Base-by-base conservation (phyloP, 306 rosid genomes). In the Rosa rugosa region DNA sequence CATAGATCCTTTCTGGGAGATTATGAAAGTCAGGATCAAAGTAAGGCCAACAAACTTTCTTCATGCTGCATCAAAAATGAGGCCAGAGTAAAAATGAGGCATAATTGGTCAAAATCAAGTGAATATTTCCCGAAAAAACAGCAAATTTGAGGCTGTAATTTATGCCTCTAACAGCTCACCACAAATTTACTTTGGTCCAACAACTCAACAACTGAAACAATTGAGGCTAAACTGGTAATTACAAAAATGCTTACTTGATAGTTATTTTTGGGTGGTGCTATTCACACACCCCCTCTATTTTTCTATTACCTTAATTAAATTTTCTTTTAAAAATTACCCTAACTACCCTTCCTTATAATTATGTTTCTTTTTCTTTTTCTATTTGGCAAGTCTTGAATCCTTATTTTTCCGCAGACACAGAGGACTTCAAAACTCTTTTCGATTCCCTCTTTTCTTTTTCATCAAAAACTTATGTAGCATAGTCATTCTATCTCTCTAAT, bases 11-110 rank as follows among this genome's bases (percentile, higher is more conserved):
- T 76, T 92, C 93, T 11, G 77, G 83, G 56, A 84, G 91, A 41
- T 65, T 82, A 66, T 92, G 93, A 69, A 87, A 91, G 25, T 91
- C 92, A 57, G 97, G 97, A 88, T 91, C 97, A 56, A 89, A 91
- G 81, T 91, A 91, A 49, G 97, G 97, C 88, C 80, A 87, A 77
- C 88, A 90, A 69, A 90, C 87, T 73, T 81, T 80, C 73, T 84
- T 81, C 91, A 88, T 92, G 79, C 89, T 90, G 86, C 84, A 68
- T 40, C 31, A 11, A 75, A 84, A 80, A 5, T 42, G 75, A 76
- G 20, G 68, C 7, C 46, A 23, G 74, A 41, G 34, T 16, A 65
- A 74, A 23, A 74, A 22, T 25, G 47, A 65, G 40, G 74, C 42
- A 54, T 10, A 40, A 45, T 57, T 57, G 22, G 47, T 42, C 31